Evolutionary conservation across 2,329 filamentous ascomycete genomes (phyloP).

Genomic region (Nigrospora sphaerica): DNA sequence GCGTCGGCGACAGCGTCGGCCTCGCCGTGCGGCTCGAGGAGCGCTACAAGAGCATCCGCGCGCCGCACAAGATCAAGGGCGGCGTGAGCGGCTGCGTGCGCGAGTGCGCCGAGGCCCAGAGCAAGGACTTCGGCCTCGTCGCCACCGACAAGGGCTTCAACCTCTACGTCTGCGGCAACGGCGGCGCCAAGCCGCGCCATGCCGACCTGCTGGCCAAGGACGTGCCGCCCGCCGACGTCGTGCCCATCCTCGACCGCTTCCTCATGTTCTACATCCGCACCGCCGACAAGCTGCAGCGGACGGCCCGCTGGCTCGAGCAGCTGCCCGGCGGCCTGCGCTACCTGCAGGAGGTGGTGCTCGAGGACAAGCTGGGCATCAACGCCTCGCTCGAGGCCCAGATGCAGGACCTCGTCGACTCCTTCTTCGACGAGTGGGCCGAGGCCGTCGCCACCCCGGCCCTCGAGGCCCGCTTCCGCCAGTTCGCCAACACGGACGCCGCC

Average conservation of each 20-base stretch:
- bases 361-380: conserved; percentile 81
- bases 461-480: conserved; percentile 68
- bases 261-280: conserved; percentile 92
- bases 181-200: conserved; percentile 77
- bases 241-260: conserved; percentile 81
- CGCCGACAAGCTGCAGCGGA: conserved; percentile 82
- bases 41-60: conserved; percentile 85
- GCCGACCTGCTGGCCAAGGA: conserved; percentile 80
- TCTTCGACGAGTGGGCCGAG: conserved; percentile 90
- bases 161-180: conserved; percentile 84
- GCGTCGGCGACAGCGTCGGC: conserved; percentile 83
- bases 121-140: conserved; percentile 89
- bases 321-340: conserved; percentile 80
- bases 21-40: conserved; percentile 85
- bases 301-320: conserved; percentile 79
- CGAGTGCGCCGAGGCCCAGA: conserved; percentile 87
- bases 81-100: conserved; percentile 87
- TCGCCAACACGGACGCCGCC: conserved; percentile 73
- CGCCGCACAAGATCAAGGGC: conserved; percentile 85
- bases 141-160: conserved; percentile 92
- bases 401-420: conserved; percentile 74
- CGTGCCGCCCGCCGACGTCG: conserved; percentile 72
- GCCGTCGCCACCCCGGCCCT: conserved; percentile 64
- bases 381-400: conserved; percentile 82
- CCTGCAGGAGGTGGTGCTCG: conserved; percentile 71